These are phyloP conservation scores for Tetrahymena borealis DNA, from an alignment of 73 alveolate genomes.

Conservation along the genomic window DNA sequence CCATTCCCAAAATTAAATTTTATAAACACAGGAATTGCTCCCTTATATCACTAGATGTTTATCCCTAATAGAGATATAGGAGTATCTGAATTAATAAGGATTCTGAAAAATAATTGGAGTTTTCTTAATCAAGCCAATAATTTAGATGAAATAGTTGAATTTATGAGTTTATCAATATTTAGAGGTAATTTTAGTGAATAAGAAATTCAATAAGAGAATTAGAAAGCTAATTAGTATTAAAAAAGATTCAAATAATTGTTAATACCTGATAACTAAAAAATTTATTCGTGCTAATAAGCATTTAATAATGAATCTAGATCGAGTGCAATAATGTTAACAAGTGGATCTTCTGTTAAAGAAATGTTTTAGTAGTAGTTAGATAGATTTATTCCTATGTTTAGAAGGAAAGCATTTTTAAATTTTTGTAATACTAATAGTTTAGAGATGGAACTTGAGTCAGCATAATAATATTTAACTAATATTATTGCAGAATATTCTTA, in stretches of 20 bases:
- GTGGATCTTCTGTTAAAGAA: background rate
- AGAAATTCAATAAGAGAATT: background rate
- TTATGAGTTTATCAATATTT: too few species aligned
- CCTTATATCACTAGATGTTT: constrained; percentile 14
- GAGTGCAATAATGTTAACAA: background rate
- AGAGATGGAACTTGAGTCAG: background rate
- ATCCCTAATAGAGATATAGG: background rate
- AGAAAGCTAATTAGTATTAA: background rate
- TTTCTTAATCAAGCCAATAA: too few species aligned
- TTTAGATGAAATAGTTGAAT: too few species aligned
- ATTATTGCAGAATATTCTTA: background rate
- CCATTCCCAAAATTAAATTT: constrained; percentile 58
- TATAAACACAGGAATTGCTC: constrained; percentile 37
- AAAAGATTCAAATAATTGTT: background rate
- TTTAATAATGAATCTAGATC: background rate
- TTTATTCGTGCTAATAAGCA: background rate
- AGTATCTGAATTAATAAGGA: background rate
- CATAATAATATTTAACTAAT: background rate
- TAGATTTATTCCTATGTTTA: background rate
- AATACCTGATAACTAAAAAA: background rate
- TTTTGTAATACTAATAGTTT: background rate
- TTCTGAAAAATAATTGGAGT: background rate
- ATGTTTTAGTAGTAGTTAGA: background rate
- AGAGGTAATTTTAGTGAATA: too few species aligned
- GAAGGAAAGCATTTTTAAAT: background rate